Evolutionary conservation across 306 rosid species (phyloP), one percentile per base, ranked within the genome.

Genomic region (Quercus cerris): DNA sequence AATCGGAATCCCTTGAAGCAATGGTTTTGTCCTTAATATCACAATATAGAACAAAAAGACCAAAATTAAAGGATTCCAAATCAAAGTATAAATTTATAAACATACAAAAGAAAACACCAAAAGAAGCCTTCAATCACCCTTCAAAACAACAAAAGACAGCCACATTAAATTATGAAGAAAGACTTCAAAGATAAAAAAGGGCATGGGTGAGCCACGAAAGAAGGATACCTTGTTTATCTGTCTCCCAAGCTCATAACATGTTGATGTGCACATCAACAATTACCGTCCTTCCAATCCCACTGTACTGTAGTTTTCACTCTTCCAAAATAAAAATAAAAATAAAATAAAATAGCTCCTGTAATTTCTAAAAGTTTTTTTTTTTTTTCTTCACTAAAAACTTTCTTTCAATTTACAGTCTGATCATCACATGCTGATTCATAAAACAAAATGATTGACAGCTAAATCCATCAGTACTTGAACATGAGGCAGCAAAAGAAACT

Each of bases 171-270:
- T 35, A 67, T 46, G 49, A 5, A 46, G 5, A 20, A 13, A 41
- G 58, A 25, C 15, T 22, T 49, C 75, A 23, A 49, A 41, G 58
- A 46, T 71, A 71, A 67, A 23, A 49, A 44, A 46, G 58, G 49
- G 81, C 80, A 83, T 79, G 86, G 82, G 78, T 72, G 83, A 73
- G 88, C 78, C 87, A 82, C 28, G 52, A 86, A 82, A 88, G 86
- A 66, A 78, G 89, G 86, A 85, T 87, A 80, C 85, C 83, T 80
- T 88, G 91, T 85, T 87, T 82, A 77, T 81, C n/a, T 90, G 98
- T 88, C 97, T 81, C 91, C 91, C 67, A 58, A 33, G 78, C 73
- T 57, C 79, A 75, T 61, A 82, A 87, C 91, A 89, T 77, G 27
- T 70, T 80, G 87, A 88, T 80, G 74, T 80, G 84, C 77, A 75